These are phyloP conservation scores for Sonneratia caseolaris DNA, from an alignment of 345 rosid genomes.

Conservation along the genomic window DNA sequence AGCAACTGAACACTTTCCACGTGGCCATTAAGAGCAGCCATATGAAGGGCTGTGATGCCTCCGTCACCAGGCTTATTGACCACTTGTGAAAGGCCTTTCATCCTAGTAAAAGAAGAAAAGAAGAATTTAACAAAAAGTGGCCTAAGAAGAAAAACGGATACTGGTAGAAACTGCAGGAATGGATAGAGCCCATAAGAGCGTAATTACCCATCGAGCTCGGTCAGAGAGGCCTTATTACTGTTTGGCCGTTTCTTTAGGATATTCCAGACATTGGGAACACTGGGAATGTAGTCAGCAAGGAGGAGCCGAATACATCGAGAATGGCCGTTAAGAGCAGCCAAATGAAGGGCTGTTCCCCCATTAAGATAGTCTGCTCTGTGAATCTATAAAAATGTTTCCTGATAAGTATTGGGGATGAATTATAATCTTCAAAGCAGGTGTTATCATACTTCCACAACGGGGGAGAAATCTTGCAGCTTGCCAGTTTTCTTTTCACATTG, in stretches of 20 bases:
- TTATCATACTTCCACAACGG: slow-evolving; percentile 8
- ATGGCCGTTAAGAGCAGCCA: slow-evolving; percentile 91
- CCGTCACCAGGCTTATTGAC: slow-evolving; percentile 87
- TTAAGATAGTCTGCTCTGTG: slow-evolving; percentile 86
- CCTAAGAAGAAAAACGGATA: neutral
- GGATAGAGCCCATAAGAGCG: slow-evolving; percentile 1
- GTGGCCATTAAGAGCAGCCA: slow-evolving; percentile 91
- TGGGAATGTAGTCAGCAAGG: slow-evolving; percentile 78
- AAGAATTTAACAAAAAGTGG: neutral
- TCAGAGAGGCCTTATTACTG: slow-evolving; percentile 17
- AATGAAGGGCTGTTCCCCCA: slow-evolving; percentile 93
- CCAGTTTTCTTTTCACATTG: neutral
- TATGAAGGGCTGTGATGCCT: slow-evolving; percentile 87
- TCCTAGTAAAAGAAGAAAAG: slow-evolving; percentile 10
- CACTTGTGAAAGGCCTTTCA: slow-evolving; percentile 54
- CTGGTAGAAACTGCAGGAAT: neutral
- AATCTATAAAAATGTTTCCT: slow-evolving; percentile 30
- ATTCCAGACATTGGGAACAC: slow-evolving; percentile 48
- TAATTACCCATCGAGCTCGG: slow-evolving; percentile 55
- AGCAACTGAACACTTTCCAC: slow-evolving; percentile 72
- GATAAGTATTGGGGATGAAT: neutral
- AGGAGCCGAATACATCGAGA: slow-evolving; percentile 78
- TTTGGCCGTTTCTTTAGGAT: slow-evolving; percentile 27
- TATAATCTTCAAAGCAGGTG: neutral
- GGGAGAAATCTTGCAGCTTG: neutral